These are phyloP conservation scores for Xylariaceae sp. DNA, from an alignment of 2,329 filamentous ascomycete genomes.

Conservation along the genomic window DNA sequence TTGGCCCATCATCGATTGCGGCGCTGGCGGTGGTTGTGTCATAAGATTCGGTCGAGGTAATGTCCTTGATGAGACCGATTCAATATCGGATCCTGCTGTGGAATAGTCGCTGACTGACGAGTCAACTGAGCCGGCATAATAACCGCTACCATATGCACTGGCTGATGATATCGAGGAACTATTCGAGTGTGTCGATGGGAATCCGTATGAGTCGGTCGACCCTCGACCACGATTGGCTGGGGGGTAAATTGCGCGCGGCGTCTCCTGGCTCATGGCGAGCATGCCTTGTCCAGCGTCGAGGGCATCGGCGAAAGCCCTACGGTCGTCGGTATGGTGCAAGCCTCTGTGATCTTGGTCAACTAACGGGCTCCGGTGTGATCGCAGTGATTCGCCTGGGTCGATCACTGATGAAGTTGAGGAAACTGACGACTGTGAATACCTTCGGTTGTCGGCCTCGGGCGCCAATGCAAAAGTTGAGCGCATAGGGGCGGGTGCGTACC, in stretches of 20 bases:
- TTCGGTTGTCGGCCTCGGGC: conserved; percentile 55
- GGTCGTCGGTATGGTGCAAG: conserved; percentile 49
- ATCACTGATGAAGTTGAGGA: conserved; percentile 46
- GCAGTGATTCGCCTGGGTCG: conserved; percentile 28
- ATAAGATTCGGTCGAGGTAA: conserved; percentile 69
- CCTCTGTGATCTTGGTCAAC: conserved; percentile 62
- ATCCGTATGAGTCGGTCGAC: conserved; percentile 84
- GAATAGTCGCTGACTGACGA: conserved; percentile 90
- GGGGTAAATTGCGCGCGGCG: conserved; percentile 84
- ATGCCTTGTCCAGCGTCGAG: conserved; percentile 92
- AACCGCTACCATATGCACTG: conserved; percentile 72
- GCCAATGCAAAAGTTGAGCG: conserved; percentile 55
- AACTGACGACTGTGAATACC: conserved; percentile 83
- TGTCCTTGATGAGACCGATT: conserved; percentile 74
- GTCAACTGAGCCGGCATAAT: conserved; percentile 81
- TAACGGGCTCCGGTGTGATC: conserved; percentile 55
- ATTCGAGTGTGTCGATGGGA: conserved; percentile 77
- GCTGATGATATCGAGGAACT: conserved; percentile 89
- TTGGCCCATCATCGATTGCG: conserved; percentile 97
- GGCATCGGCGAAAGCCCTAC: conserved; percentile 77
- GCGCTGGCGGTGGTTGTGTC: conserved; percentile 70
- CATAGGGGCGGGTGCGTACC: conserved; percentile 65
- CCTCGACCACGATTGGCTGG: conserved; percentile 59
- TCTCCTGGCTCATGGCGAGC: conserved; percentile 94
- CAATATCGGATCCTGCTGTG: conserved; percentile 81